Evolutionary conservation across 78 protist species (phyloP).

Genomic region (Creolimax fragrantissima): DNA sequence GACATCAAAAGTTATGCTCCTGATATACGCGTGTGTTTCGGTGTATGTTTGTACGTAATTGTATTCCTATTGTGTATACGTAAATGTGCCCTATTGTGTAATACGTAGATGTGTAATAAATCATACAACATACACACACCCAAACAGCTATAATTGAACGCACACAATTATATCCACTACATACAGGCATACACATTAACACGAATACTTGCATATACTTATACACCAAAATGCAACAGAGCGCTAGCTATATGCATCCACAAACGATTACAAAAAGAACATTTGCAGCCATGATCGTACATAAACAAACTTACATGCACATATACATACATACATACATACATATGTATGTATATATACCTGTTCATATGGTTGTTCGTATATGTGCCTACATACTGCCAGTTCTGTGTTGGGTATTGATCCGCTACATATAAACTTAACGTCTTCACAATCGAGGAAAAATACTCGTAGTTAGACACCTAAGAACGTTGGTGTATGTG

Average conservation of each 20-base stretch:
- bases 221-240: too few relatives aligned
- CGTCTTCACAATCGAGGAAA: background rate
- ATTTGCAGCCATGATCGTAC: background rate
- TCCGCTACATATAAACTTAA: background rate
- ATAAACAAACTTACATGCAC: background rate
- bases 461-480: constrained; percentile 1
- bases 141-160: background rate
- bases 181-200: background rate
- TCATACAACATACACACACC: background rate
- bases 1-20: background rate
- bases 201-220: too few relatives aligned
- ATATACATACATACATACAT: background rate
- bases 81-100: too few relatives aligned
- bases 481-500: background rate
- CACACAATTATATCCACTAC: background rate
- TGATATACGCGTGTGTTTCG: background rate
- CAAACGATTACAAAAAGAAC: background rate
- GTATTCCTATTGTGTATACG: too few relatives aligned
- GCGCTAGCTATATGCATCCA: background rate
- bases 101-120: too few relatives aligned
- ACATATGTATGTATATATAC: background rate
- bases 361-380: background rate
- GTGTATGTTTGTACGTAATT: background rate
- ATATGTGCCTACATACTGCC: background rate
- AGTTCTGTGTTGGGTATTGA: background rate